Base-by-base conservation (phyloP, 1,284 basidiomycete species). In the Leccinum pallidistipes region DNA sequence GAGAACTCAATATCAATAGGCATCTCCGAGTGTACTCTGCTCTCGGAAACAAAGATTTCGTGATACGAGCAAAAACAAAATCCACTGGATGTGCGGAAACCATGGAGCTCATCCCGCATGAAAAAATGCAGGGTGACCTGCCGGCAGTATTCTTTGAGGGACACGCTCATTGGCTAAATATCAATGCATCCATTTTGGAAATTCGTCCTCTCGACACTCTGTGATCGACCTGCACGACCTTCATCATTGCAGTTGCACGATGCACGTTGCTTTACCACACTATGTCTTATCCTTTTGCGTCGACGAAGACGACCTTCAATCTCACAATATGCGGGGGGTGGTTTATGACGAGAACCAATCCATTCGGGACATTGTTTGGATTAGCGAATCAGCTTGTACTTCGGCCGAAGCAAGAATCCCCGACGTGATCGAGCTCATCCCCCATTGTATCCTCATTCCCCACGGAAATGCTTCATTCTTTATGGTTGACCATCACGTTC, bases 201-300 rank as follows among this genome's bases (percentile, higher is more conserved):
- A 73, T 82, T 50, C 78, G 80, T 12, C 78, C 79, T 6, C 27
- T 66, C 1, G 53, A 62, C 8, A 58, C 11, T 1, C 60, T 66
- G 3, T 76, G 76, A 6, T 8, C 59, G 55, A 65, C 40, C 34
- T 14, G 73, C 5, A 54, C 38, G 4, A 59, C 70, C 31, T 53
- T 56, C 56, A 16, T 16, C 54, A 0, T 18, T 12, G 11, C 62
- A 11, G 68, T 7, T 73, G 76, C 29, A 76, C 68, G 55, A n/a
- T n/a, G n/a, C n/a, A n/a, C n/a, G n/a, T 74, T 76, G 4, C 67
- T 76, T 31, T 85, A 5, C 79, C 81, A 10, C 77, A 80, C 5
- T 80, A 77, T 54, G 66, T 71, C 8, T 60, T 84, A 7, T 67
- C 69, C 1, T 80, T 79, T 47, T 74, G 68, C 36, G 24, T 79